These are phyloP conservation scores for Debaryomycetaceae sp. DNA, from an alignment of 1,139 yeast genomes.

Conservation along the genomic window DNA sequence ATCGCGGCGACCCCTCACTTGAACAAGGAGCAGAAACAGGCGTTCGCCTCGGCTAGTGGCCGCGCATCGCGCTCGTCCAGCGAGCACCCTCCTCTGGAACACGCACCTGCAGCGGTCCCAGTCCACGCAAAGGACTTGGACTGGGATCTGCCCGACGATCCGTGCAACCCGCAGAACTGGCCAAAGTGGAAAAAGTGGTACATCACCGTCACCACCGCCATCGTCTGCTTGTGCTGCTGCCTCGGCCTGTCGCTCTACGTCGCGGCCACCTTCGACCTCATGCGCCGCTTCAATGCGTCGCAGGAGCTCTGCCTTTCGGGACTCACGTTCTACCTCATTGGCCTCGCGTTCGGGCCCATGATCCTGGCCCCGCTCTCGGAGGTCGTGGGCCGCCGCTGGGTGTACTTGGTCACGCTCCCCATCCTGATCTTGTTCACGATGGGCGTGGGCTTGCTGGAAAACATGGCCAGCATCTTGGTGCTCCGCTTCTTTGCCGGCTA, in stretches of 20 bases:
- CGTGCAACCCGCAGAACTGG: slow-evolving; percentile 60
- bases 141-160: slow-evolving; percentile 55
- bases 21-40: background rate
- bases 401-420: slow-evolving; percentile 53
- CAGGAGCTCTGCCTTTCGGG: slow-evolving; percentile 56
- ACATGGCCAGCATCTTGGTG: slow-evolving; percentile 50
- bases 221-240: slow-evolving; percentile 55
- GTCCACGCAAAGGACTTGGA: slow-evolving; percentile 34
- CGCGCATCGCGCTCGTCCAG: too few species aligned
- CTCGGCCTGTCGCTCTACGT: slow-evolving; percentile 64
- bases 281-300: slow-evolving; percentile 33
- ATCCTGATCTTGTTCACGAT: slow-evolving; percentile 61
- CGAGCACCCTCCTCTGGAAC: too few species aligned
- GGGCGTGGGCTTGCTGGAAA: slow-evolving; percentile 60
- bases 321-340: slow-evolving; percentile 57
- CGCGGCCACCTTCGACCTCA: slow-evolving; percentile 47
- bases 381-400: slow-evolving; percentile 57
- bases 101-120: too few species aligned
- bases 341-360: slow-evolving; percentile 64
- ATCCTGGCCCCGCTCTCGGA: slow-evolving; percentile 73
- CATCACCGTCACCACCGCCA: slow-evolving; percentile 51
- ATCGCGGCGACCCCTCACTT: too few species aligned
- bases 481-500: slow-evolving; percentile 73
- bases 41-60: background rate
- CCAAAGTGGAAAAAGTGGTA: slow-evolving; percentile 51